A percentile compares a stretch with the other conserved stretches of the same genome.
These are phyloP conservation scores for Herpetospermum pedunculosum DNA, from an alignment of 306 rosid genomes.

Conservation along the genomic window DNA sequence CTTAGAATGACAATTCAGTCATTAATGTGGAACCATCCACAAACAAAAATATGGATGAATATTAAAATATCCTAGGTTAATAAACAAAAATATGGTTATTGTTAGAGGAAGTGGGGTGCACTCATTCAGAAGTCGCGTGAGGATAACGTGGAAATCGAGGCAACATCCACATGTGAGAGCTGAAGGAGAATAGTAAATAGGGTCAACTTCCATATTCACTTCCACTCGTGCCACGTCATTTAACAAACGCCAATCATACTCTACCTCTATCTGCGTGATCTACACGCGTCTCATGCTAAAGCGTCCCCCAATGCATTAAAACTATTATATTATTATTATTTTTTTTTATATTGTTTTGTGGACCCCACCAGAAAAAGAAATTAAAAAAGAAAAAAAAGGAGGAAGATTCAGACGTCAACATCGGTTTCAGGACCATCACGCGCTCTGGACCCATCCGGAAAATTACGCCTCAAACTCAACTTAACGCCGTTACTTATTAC, in stretches of 20 bases:
- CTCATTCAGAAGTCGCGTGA: neutral
- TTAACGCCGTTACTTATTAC: neutral
- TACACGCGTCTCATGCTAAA: neutral
- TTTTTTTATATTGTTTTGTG: neutral
- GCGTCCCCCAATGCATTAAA: neutral
- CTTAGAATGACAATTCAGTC: too few species aligned
- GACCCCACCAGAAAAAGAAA: neutral
- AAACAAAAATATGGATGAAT: too few species aligned
- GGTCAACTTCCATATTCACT: slow-evolving; percentile 1
- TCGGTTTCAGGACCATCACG: neutral
- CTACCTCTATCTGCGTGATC: neutral
- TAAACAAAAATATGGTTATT: too few species aligned
- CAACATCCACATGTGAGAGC: neutral
- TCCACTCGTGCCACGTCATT: neutral
- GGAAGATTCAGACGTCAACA: neutral
- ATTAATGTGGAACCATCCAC: too few species aligned
- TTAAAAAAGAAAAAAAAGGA: neutral
- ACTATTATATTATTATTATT: neutral
- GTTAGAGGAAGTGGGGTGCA: too few species aligned
- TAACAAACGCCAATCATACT: neutral
- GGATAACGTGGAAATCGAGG: neutral
- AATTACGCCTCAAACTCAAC: neutral
- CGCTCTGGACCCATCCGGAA: neutral
- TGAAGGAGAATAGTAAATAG: neutral
- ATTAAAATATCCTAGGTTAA: too few species aligned